phyloP scores from a whole-genome alignment of 257 asterid genomes.

The Linaria vulgaris region DNA sequence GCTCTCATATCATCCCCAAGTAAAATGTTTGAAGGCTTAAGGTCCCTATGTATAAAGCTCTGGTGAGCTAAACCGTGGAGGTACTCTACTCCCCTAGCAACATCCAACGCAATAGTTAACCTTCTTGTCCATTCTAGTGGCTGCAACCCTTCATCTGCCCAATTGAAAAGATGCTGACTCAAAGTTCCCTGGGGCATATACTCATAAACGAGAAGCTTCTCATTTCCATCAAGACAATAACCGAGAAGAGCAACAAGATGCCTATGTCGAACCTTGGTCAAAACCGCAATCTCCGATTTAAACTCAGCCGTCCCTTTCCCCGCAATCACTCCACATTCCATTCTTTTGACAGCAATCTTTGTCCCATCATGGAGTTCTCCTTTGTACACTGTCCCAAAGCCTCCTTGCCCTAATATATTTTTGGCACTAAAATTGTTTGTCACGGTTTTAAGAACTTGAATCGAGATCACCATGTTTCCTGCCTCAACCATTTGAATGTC shows the following conservation, averaged over 20 bases:
- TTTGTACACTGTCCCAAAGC: slow-evolving; percentile 87
- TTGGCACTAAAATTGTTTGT: slow-evolving; percentile 67
- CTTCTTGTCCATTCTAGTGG: slow-evolving; percentile 86
- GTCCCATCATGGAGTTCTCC: slow-evolving; percentile 93
- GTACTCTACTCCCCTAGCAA: slow-evolving; percentile 90
- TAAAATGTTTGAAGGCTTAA: slow-evolving; percentile 90
- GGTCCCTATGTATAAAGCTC: slow-evolving; percentile 87
- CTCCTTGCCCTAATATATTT: slow-evolving; percentile 81
- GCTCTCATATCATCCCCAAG: slow-evolving; percentile 97
- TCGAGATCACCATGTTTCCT: slow-evolving; percentile 86
- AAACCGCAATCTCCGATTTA: slow-evolving; percentile 85
- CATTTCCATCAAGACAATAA: slow-evolving; percentile 88
- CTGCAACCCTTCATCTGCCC: slow-evolving; percentile 68
- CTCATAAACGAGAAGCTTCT: slow-evolving; percentile 81
- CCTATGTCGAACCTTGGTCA: slow-evolving; percentile 85
- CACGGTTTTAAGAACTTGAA: slow-evolving; percentile 80
- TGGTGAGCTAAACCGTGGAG: slow-evolving; percentile 93
- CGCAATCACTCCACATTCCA: slow-evolving; percentile 76
- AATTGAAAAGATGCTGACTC: slow-evolving; percentile 73
- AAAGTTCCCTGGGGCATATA: slow-evolving; percentile 95
- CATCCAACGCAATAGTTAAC: slow-evolving; percentile 79
- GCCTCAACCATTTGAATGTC: slow-evolving; percentile 89
- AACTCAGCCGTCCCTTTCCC: slow-evolving; percentile 85
- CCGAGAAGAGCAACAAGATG: slow-evolving; percentile 95
- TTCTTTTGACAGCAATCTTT: slow-evolving; percentile 88